These are phyloP conservation scores for Polyplosphaeria fusca DNA, from an alignment of 495 filamentous ascomycete genomes.

Conservation along the genomic window DNA sequence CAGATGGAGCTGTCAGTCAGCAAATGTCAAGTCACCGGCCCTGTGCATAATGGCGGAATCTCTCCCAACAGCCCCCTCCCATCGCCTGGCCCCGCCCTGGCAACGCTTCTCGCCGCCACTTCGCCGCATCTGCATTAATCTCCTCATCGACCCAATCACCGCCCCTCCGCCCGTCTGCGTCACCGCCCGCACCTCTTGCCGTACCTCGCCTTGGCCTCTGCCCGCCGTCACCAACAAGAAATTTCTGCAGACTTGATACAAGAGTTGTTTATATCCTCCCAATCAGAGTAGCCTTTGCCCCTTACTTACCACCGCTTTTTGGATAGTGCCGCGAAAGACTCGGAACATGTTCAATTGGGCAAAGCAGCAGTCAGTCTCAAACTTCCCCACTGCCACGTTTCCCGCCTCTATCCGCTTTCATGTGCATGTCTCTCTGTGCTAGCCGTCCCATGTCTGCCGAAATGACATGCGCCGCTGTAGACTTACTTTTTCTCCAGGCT, in stretches of 20 bases:
- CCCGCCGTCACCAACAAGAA: conserved; percentile 17
- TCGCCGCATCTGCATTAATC: neutral
- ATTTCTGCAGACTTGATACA: neutral
- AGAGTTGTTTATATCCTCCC: conserved; percentile 11
- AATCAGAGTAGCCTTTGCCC: conserved; percentile 4
- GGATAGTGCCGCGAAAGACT: conserved; percentile 14
- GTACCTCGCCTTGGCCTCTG: neutral
- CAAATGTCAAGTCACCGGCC: too few species aligned
- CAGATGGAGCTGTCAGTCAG: too few species aligned
- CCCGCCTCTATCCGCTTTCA: neutral
- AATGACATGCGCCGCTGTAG: conserved; percentile 1
- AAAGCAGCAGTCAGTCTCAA: conserved; percentile 12
- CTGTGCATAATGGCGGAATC: too few species aligned
- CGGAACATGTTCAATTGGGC: conserved; percentile 22
- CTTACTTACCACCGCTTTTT: conserved; percentile 16
- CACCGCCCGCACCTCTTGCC: neutral
- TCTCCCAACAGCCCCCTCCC: neutral
- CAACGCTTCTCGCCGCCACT: neutral
- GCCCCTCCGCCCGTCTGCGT: neutral
- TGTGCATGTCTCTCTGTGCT: neutral
- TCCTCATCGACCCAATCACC: neutral
- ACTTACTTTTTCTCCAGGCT: conserved; percentile 54
- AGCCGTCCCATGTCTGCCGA: neutral
- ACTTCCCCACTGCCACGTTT: neutral
- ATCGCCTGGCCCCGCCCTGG: neutral